Evolutionary conservation across 1,139 yeast genomes (phyloP).

Genomic region (Debaryomycetaceae sp.): DNA sequence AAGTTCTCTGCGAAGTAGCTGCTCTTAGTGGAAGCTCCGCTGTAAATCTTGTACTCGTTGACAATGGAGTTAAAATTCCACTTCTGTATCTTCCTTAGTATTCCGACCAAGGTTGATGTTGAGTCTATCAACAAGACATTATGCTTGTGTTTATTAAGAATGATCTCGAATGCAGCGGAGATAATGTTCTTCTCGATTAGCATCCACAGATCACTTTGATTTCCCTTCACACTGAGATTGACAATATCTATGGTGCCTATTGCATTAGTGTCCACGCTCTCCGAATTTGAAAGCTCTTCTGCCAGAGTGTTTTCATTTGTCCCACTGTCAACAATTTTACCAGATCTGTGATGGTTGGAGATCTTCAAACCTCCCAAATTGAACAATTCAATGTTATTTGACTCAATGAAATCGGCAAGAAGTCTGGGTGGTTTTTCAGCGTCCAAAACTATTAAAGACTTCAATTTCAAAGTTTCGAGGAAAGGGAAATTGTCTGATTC

Average conservation of each 20-base stretch:
- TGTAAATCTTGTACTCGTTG: slow-evolving; percentile 77
- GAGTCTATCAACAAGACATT: slow-evolving; percentile 76
- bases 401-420: slow-evolving; percentile 43
- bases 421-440: slow-evolving; percentile 69
- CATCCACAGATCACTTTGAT: slow-evolving; percentile 65
- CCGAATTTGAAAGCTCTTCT: slow-evolving; percentile 15
- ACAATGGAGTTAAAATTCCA: slow-evolving; percentile 86
- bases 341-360: slow-evolving; percentile 40
- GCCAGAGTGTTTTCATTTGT: slow-evolving; percentile 17
- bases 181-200: slow-evolving; percentile 58
- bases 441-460: slow-evolving; percentile 59
- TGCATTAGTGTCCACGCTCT: slow-evolving; percentile 2
- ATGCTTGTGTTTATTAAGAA: slow-evolving; percentile 62
- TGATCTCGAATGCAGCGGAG: slow-evolving; percentile 52
- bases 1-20: slow-evolving; percentile 82
- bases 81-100: slow-evolving; percentile 75
- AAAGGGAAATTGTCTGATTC: slow-evolving; percentile 62
- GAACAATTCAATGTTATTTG: slow-evolving; percentile 40
- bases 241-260: slow-evolving; percentile 14
- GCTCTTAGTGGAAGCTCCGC: slow-evolving; percentile 60
- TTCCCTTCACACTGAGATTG: slow-evolving; percentile 12
- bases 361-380: slow-evolving; percentile 46
- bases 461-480: slow-evolving; percentile 57
- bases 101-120: slow-evolving; percentile 75
- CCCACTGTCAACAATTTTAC: slow-evolving; percentile 12